Conservation (phyloP, 164 flowering plant genomes). For the Dillenia suffruticosa region DNA sequence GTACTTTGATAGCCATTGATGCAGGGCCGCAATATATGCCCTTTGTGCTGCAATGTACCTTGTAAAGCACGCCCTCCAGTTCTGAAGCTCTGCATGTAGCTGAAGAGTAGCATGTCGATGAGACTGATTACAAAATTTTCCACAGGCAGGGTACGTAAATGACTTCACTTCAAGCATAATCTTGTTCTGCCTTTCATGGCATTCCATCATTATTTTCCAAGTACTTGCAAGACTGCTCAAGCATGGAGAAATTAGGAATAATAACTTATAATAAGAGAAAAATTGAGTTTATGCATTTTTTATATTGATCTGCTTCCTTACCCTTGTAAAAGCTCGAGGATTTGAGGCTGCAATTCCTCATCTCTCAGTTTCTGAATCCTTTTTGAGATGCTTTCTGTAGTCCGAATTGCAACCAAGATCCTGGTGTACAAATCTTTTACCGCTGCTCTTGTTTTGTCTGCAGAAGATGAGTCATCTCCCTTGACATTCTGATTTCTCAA, state of each 20-base stretch:
- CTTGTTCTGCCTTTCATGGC: slow-evolving; percentile 82
- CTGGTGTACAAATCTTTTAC: slow-evolving; percentile 83
- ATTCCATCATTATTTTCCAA: slow-evolving; percentile 78
- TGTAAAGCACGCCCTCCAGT: slow-evolving; percentile 71
- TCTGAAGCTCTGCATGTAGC: slow-evolving; percentile 76
- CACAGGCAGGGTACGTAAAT: slow-evolving; percentile 57
- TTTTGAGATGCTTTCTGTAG: slow-evolving; percentile 79
- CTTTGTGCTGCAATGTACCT: slow-evolving; percentile 59
- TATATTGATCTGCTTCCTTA: slow-evolving; percentile 21
- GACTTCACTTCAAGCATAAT: slow-evolving; percentile 69
- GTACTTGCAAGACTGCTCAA: slow-evolving; percentile 57
- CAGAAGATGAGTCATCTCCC: slow-evolving; percentile 50
- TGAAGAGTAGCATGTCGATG: slow-evolving; percentile 81
- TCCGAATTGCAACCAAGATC: slow-evolving; percentile 73
- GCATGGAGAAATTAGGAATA: not conserved
- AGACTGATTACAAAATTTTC: slow-evolving; percentile 69
- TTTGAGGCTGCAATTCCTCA: slow-evolving; percentile 89
- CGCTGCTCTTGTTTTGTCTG: slow-evolving; percentile 74
- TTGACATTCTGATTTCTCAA: slow-evolving; percentile 58
- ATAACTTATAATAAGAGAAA: no score
- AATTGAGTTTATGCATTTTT: no score
- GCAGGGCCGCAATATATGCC: slow-evolving; percentile 64
- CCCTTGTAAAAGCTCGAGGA: slow-evolving; percentile 82
- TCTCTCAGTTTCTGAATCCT: slow-evolving; percentile 76
- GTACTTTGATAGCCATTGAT: slow-evolving; percentile 83